Conservation (phyloP, 1,139 yeast species). For the Cylindricascospora bacillispora region DNA sequence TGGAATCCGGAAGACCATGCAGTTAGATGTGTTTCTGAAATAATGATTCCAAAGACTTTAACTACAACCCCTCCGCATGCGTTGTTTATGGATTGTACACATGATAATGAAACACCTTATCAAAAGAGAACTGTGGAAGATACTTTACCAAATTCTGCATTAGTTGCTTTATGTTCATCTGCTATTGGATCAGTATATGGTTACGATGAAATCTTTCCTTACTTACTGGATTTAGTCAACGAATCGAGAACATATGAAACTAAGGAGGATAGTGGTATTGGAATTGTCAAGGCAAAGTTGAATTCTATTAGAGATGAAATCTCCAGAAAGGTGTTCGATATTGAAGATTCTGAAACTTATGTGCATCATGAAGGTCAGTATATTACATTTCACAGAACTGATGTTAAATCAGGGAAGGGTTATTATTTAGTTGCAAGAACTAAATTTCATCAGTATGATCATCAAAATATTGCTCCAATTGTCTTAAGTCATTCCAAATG, state of each 20-base stretch:
- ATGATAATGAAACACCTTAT: constrained; percentile 81
- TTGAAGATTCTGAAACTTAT: constrained; percentile 78
- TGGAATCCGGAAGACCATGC: constrained; percentile 19
- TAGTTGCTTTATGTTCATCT: constrained; percentile 85
- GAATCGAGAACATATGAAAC: constrained; percentile 58
- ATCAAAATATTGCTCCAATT: constrained; percentile 48
- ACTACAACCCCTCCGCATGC: constrained; percentile 75
- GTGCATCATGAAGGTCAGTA: constrained; percentile 90
- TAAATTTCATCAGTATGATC: constrained; percentile 41
- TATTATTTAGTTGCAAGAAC: constrained; percentile 83
- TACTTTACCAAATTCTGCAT: constrained; percentile 86
- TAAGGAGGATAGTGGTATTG: constrained; percentile 51
- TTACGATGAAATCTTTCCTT: constrained; percentile 84
- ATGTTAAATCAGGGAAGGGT: constrained; percentile 76
- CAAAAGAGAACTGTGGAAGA: constrained; percentile 91
- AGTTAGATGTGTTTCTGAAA: constrained; percentile 35
- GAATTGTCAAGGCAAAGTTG: constrained; percentile 50
- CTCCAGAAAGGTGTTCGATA: constrained; percentile 54
- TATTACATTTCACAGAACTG: constrained; percentile 79
- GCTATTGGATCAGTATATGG: constrained; percentile 95
- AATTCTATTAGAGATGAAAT: constrained; percentile 46
- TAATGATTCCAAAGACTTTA: constrained; percentile 53
- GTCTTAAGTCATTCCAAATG: constrained; percentile 55
- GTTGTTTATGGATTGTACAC: constrained; percentile 93
- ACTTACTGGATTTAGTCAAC: constrained; percentile 64